Conservation (phyloP, 2,329 filamentous ascomycete genomes). For the Xylaria multiplex region DNA sequence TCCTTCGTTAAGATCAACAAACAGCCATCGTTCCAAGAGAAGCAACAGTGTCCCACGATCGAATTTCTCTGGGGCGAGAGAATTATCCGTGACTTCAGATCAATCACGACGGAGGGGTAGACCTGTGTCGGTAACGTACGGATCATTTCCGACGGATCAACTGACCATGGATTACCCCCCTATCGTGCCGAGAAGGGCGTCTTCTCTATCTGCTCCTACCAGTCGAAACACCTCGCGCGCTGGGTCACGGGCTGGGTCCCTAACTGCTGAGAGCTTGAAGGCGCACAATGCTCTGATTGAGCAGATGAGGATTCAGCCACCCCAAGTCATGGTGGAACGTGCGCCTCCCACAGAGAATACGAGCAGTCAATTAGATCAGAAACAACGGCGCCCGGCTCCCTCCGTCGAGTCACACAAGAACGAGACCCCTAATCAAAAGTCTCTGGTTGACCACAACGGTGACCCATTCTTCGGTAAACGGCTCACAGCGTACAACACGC, state of each 20-base stretch:
- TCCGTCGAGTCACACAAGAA: slow-evolving; percentile 52
- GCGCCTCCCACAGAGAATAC: slow-evolving; percentile 45
- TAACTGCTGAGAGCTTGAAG: slow-evolving; percentile 68
- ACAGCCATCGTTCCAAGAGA: slow-evolving; percentile 64
- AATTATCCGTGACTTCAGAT: slow-evolving; percentile 57
- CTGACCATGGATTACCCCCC: slow-evolving; percentile 71
- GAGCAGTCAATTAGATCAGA: slow-evolving; percentile 43
- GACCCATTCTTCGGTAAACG: slow-evolving; percentile 64
- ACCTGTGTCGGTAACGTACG: slow-evolving; percentile 60
- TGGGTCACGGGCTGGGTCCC: slow-evolving; percentile 55
- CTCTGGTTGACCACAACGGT: slow-evolving; percentile 62
- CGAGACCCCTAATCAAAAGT: slow-evolving; percentile 46
- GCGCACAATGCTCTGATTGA: slow-evolving; percentile 60
- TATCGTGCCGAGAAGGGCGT: slow-evolving; percentile 64
- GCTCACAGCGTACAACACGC: slow-evolving; percentile 66
- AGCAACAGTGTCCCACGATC: slow-evolving; percentile 61
- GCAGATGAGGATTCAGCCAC: slow-evolving; percentile 45
- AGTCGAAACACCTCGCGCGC: slow-evolving; percentile 60
- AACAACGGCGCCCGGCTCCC: slow-evolving; percentile 46
- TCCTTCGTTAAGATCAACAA: slow-evolving; percentile 69
- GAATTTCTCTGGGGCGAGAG: slow-evolving; percentile 55
- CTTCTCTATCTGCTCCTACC: slow-evolving; percentile 70
- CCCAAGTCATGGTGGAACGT: slow-evolving; percentile 46
- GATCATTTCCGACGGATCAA: slow-evolving; percentile 56
- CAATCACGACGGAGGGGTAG: slow-evolving; percentile 54